Evolutionary conservation across 805 yeast genomes (phyloP), one percentile per base, ranked within the genome.

Genomic region (Candida patagonica): DNA sequence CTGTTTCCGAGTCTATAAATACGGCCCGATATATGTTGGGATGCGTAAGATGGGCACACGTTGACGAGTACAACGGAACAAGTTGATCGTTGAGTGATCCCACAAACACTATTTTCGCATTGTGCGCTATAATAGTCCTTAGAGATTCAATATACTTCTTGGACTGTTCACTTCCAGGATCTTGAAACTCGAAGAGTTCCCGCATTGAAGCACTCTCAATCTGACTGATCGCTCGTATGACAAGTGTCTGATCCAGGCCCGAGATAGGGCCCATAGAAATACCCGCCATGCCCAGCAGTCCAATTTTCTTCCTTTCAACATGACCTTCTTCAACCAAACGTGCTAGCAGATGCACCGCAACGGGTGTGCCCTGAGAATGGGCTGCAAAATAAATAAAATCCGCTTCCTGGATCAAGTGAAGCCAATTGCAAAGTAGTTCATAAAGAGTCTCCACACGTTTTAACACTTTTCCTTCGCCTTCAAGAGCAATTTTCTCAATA

Each of bases 291-390:
- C 89, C 89, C 37, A 89, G 62, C 15, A 89, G 64, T 0, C 92
- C 85, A 10, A 88, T 69, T 44, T 73, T 70, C 38, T 59, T 62
- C 30, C 61, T 59, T 15, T 43, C 38, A 1, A 66, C 53, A 22
- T 61, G 61, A 1, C 73, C 92, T 26, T 73, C 68, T 47, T 75
- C 80, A 9, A 89, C 71, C 30, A 89, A 66, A 48, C 71, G 70
- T 0, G 95, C 80, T n/a, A 87, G 61, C 22, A 89, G 58, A 24
- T 85, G 78, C 1, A 86, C 76, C 0, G 95, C 74, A 0, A 92
- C 97, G 0, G 95, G 96, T 35, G 89, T 79, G 0, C 98, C 98
- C 59, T 89, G 98, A 0, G 96, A 88, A 60, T 89, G 98, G 1
- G 94, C 79, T 1, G 96, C 96, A 46, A 89, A 73, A 55, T 80